Percentiles rank a stretch among this genome's conserved stretches.
phyloP scores from a whole-genome alignment of 164 flowering plant species.

The Paratinospora sagittata region DNA sequence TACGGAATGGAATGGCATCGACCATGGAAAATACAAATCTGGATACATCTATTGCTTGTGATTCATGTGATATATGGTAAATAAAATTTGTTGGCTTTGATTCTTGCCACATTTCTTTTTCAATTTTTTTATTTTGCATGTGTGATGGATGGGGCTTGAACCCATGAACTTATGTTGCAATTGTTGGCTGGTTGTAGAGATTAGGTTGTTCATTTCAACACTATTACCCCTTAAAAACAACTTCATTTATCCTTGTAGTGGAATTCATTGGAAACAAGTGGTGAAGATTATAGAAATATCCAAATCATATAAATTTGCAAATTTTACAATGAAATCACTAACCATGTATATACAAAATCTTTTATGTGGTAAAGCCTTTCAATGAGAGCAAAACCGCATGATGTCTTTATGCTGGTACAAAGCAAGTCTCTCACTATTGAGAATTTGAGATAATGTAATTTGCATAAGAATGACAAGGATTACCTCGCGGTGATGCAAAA shows the following conservation, averaged over 20 bases:
- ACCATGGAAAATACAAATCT: conserved; percentile 50
- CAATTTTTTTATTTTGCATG: not conserved
- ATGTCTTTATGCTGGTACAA: no score
- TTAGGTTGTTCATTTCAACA: not conserved
- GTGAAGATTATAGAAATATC: no score
- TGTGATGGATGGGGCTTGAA: not conserved
- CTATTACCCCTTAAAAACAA: not conserved
- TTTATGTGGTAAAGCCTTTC: no score
- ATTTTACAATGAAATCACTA: no score
- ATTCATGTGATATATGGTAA: conserved; percentile 92
- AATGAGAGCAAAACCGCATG: no score
- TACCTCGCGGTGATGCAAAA: no score
- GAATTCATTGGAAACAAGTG: no score
- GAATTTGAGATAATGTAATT: no score
- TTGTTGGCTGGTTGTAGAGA: not conserved
- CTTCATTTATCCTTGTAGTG: not conserved
- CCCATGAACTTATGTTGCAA: not conserved
- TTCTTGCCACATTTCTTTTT: not conserved
- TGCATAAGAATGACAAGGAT: no score
- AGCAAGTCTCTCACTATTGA: no score
- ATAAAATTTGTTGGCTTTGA: not conserved
- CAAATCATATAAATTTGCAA: no score
- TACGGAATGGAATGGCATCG: conserved; percentile 47
- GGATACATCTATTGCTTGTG: conserved; percentile 99
- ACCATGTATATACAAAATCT: no score